These are phyloP conservation scores for Termitomyces sp. DNA, from an alignment of 768 basidiomycete species.

Conservation along the genomic window DNA sequence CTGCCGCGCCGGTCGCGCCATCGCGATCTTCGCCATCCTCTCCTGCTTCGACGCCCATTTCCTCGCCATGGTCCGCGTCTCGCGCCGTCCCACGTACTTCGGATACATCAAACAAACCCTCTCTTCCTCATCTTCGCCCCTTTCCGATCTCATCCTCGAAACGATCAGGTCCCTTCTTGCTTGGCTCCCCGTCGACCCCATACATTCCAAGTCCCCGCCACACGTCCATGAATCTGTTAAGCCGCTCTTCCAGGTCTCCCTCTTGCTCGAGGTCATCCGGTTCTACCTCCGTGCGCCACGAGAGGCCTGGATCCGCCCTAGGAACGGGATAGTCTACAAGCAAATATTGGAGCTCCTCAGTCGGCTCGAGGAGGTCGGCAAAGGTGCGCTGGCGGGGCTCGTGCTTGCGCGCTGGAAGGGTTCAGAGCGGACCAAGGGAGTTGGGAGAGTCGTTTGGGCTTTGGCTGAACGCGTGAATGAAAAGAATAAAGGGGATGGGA, in stretches of 20 bases:
- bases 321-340: neutral
- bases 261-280: constrained; percentile 7
- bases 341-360: neutral
- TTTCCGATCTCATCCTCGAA: neutral
- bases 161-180: neutral
- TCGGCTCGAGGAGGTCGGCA: neutral
- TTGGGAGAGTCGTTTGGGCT: constrained; percentile 1
- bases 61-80: neutral
- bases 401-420: neutral
- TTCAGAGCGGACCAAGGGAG: neutral
- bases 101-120: neutral
- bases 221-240: neutral
- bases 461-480: neutral
- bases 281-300: neutral
- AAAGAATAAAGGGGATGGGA: neutral
- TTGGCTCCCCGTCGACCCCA: constrained; percentile 3
- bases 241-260: neutral
- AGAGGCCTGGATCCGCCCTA: neutral
- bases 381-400: neutral
- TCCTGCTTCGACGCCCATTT: constrained; percentile 8
- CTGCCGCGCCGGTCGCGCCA: constrained; percentile 11
- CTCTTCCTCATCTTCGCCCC: neutral
- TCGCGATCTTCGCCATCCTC: constrained; percentile 12
- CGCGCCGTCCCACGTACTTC: neutral
- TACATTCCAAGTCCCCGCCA: neutral